phyloP scores from a whole-genome alignment of 495 filamentous ascomycete species.

The Evernia prunastri region DNA sequence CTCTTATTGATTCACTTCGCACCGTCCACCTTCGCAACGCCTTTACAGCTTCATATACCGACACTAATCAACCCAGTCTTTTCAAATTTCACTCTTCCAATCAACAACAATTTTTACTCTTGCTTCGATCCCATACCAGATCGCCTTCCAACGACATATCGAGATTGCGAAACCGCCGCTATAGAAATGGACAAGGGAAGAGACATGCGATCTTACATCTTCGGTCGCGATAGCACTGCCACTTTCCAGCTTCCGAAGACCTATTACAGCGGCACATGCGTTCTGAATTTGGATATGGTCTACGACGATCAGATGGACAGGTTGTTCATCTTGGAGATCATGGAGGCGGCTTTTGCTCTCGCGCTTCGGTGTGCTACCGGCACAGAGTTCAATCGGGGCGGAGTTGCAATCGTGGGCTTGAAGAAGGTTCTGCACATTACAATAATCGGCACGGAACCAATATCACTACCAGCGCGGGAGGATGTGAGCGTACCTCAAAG shows the following conservation, averaged over 20 bases:
- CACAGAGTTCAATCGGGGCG: not conserved
- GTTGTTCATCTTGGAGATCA: not conserved
- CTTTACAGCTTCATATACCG: not conserved
- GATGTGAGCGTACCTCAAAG: no score
- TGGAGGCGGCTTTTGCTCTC: not conserved
- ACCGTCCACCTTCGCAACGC: not conserved
- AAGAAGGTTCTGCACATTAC: not conserved
- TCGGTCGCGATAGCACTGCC: not conserved
- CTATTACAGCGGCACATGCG: not conserved
- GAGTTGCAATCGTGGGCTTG: not conserved
- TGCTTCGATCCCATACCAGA: not conserved
- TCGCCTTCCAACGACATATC: not conserved
- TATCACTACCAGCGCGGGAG: no score
- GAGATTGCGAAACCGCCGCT: not conserved
- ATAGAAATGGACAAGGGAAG: not conserved
- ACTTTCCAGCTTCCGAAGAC: not conserved
- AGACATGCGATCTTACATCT: not conserved
- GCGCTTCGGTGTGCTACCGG: not conserved
- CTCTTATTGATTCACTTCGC: not conserved
- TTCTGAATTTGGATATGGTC: not conserved
- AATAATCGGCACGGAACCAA: not conserved
- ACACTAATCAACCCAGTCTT: not conserved
- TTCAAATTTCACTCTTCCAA: not conserved
- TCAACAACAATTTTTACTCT: no score
- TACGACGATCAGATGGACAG: not conserved